phyloP scores from a whole-genome alignment of 805 yeast genomes.

The Ogataea paradorogensis region DNA sequence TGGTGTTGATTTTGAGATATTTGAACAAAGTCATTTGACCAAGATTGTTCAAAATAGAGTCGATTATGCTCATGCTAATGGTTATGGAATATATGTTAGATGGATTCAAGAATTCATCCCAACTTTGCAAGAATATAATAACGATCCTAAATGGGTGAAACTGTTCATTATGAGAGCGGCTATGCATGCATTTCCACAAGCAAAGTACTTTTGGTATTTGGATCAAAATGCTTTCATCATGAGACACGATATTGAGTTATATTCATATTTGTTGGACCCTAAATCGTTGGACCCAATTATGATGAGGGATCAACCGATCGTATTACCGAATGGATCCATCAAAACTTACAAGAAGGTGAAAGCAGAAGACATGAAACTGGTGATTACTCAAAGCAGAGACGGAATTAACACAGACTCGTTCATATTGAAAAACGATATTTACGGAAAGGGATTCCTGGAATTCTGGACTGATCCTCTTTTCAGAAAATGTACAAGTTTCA shows the following conservation, averaged over 20 bases:
- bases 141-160: constrained; percentile 60
- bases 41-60: constrained; percentile 80
- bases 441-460: constrained; percentile 70
- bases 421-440: constrained; percentile 61
- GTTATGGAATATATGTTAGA: constrained; percentile 79
- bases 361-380: constrained; percentile 53
- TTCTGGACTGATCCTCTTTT: constrained; percentile 73
- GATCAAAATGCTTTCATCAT: constrained; percentile 77
- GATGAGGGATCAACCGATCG: constrained; percentile 67
- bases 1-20: constrained; percentile 70
- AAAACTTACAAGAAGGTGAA: constrained; percentile 63
- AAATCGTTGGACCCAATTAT: constrained; percentile 61
- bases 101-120: constrained; percentile 85
- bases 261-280: constrained; percentile 56
- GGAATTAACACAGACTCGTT: constrained; percentile 70
- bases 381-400: constrained; percentile 66
- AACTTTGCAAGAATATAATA: constrained; percentile 43
- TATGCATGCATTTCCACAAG: constrained; percentile 87
- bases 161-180: constrained; percentile 74
- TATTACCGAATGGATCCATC: constrained; percentile 64
- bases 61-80: constrained; percentile 79
- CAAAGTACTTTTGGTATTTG: constrained; percentile 88
- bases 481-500: constrained; percentile 63
- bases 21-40: constrained; percentile 56
- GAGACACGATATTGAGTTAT: constrained; percentile 61